A percentile compares a stretch with the other conserved stretches of the same genome.
Conservation (phyloP, 2,329 filamentous ascomycete genomes). For the Diatrype stigma region DNA sequence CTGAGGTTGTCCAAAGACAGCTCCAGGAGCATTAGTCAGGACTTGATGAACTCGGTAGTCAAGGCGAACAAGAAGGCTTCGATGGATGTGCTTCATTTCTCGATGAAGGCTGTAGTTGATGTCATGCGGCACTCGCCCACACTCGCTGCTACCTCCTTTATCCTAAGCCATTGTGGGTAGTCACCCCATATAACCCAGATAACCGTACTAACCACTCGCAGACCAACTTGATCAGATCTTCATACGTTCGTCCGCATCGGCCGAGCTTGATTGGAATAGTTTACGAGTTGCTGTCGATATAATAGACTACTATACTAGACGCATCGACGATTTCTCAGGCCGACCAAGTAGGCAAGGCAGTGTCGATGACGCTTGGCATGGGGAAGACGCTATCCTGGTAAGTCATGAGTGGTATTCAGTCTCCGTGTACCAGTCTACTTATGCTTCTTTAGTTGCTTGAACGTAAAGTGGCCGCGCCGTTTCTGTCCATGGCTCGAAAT, state of each 20-base stretch:
- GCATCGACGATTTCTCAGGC: conserved; percentile 37
- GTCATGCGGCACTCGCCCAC: conserved; percentile 44
- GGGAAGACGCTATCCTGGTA: conserved; percentile 46
- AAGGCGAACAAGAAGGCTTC: conserved; percentile 48
- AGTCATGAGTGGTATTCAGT: conserved; percentile 4
- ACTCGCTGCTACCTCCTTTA: conserved; percentile 44
- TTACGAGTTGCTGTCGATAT: conserved; percentile 42
- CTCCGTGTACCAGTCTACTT: conserved; percentile 4
- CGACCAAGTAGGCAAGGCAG: conserved; percentile 34
- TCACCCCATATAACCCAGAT: background rate
- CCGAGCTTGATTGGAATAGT: conserved; percentile 45
- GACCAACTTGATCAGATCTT: conserved; percentile 50
- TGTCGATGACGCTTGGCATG: conserved; percentile 26
- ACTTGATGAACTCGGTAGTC: conserved; percentile 46
- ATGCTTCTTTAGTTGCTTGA: conserved; percentile 37
- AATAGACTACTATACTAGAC: conserved; percentile 42
- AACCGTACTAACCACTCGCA: conserved; percentile 15
- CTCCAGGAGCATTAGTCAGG: conserved; percentile 31
- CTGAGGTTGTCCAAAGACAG: conserved; percentile 43
- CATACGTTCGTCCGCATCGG: conserved; percentile 36
- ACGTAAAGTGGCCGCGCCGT: conserved; percentile 40
- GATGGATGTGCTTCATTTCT: conserved; percentile 49
- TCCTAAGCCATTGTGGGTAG: conserved; percentile 40
- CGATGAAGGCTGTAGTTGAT: conserved; percentile 45
- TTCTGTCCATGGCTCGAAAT: conserved; percentile 44